These are phyloP conservation scores for Darksidea phi DNA, from an alignment of 495 filamentous ascomycete species.

Conservation along the genomic window DNA sequence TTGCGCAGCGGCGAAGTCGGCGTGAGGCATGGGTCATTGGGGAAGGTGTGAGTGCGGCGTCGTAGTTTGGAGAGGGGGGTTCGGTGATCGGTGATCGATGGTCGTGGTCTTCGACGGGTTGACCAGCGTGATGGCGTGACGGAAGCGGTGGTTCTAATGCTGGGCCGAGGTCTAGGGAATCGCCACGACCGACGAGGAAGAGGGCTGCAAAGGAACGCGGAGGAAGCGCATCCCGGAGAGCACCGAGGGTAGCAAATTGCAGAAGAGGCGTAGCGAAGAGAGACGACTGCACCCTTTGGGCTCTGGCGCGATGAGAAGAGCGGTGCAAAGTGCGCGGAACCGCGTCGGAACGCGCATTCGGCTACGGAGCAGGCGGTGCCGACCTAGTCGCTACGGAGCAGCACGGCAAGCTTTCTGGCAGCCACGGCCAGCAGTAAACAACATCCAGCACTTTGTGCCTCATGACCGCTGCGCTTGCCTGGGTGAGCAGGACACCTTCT, in stretches of 20 bases:
- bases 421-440: not conserved
- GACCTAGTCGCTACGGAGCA: conserved; percentile 11
- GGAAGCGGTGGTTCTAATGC: no score
- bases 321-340: not conserved
- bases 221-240: no score
- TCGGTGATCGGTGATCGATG: no score
- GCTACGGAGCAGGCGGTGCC: conserved; percentile 8
- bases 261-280: no score
- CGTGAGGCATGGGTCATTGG: conserved; percentile 59
- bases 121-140: no score
- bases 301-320: conserved; percentile 6
- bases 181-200: no score
- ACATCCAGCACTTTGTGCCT: conserved; percentile 16
- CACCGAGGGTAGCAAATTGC: no score
- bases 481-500: conserved; percentile 16
- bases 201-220: no score
- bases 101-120: no score
- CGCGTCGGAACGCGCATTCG: not conserved
- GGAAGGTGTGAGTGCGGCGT: not conserved
- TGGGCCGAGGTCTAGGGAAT: no score
- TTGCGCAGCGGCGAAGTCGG: conserved; percentile 83
- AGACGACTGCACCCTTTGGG: no score
- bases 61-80: no score
- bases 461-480: conserved; percentile 10
- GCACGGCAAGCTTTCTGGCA: conserved; percentile 9